A percentile compares a stretch with the other conserved stretches of the same genome.
Conservation (phyloP, 1,284 basidiomycete genomes). For the Apiotrichum akiyoshidainum region DNA sequence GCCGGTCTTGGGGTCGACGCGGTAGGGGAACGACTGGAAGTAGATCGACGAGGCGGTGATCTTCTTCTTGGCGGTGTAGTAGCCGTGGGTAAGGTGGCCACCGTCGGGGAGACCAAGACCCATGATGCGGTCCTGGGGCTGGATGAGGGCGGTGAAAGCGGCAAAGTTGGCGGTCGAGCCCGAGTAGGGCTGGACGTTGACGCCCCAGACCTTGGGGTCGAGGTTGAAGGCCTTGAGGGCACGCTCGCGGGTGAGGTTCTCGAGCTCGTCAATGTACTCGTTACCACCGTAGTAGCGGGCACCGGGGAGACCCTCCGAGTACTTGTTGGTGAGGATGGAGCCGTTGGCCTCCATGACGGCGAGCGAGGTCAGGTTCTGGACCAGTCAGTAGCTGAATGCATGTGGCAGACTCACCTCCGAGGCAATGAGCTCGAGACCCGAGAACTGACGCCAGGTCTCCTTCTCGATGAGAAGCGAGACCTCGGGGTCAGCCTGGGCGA, state of each 20-base stretch:
- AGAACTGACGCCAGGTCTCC: slow-evolving; percentile 98
- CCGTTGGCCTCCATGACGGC: slow-evolving; percentile 98
- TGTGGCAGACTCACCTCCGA: slow-evolving; percentile 44
- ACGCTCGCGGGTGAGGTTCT: slow-evolving; percentile 89
- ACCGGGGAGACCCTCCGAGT: slow-evolving; percentile 90
- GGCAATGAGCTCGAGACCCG: slow-evolving; percentile 70
- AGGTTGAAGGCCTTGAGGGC: slow-evolving; percentile 96
- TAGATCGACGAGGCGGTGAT: slow-evolving; percentile 99
- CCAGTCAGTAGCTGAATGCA: background rate
- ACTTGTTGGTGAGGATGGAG: slow-evolving; percentile 98
- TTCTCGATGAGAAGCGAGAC: slow-evolving; percentile 97
- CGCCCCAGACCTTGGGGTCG: slow-evolving; percentile 86
- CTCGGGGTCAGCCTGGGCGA: slow-evolving; percentile 88
- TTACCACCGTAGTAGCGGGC: slow-evolving; percentile 98
- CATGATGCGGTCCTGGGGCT: slow-evolving; percentile 98
- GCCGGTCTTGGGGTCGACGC: slow-evolving; percentile 77
- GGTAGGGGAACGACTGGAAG: slow-evolving; percentile 98
- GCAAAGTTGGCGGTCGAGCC: slow-evolving; percentile 95
- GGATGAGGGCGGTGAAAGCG: slow-evolving; percentile 90
- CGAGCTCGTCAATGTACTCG: slow-evolving; percentile 95
- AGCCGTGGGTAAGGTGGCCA: slow-evolving; percentile 96
- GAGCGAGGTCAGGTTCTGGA: slow-evolving; percentile 85
- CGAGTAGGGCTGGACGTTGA: slow-evolving; percentile 99
- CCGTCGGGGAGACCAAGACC: slow-evolving; percentile 98
- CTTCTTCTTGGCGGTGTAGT: slow-evolving; percentile 99